Base-by-base conservation (phyloP, 208 protist species). In the Trypanosoma vivax region DNA sequence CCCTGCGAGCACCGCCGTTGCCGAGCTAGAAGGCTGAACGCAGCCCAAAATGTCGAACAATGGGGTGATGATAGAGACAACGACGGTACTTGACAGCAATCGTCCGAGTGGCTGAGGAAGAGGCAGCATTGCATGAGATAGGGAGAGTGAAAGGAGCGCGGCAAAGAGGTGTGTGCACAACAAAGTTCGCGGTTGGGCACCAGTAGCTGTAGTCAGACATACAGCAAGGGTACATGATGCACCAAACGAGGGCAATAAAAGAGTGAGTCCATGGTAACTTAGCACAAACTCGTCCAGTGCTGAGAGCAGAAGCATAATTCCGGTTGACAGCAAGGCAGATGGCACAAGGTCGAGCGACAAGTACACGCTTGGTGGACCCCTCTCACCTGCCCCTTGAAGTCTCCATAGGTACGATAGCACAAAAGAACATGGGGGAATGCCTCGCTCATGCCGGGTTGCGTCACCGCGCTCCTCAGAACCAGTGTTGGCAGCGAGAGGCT, bases 21-120 rank as follows among this genome's bases (percentile, higher is more conserved):
- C 77, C 1, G 81, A 79, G 14, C 74, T 76, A 3, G 81, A 85
- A 3, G 81, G 77, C 50, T 89, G 71, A 50, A 89, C 60, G 9
- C 67, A 56, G 25, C 67, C 54, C 16, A 70, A 75, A 37, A 89
- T 24, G 47, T 73, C 68, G 66, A 77, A 76, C 18, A 74, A 37
- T 18, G 58, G 45, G 10, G 76, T 71, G 41, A 85, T 34, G 23
- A 83, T 65, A 5, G 66, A 39, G 13, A 89, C 81, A 0, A 69
- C 70, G 45, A 89, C 84, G 10, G 66, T 65, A 38, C 60, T 69
- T n/a, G 76, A 73, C 1, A 85, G 60, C 19, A 77, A 74, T 38
- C 77, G 65, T 18, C 56, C 63, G 3, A 89, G 58, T 5, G 63
- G 70, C 41, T 70, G 48, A 1, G 56, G 68, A 9, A 89, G 59